Conservation (phyloP, 1,284 basidiomycete species). For the Trametes versicolor region DNA sequence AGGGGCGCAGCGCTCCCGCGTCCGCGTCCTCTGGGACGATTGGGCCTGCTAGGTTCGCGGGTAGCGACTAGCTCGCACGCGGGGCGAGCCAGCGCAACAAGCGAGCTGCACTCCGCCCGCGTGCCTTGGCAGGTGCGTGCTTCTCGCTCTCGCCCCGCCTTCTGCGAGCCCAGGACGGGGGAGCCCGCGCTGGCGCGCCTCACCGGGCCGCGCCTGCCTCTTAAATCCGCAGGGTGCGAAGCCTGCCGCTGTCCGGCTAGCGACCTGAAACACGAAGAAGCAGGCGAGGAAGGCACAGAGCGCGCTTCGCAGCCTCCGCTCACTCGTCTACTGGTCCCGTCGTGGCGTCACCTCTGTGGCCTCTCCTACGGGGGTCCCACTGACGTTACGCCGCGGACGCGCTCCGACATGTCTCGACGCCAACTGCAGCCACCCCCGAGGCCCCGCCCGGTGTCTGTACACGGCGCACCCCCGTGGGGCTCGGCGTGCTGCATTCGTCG, state of each 20-base stretch:
- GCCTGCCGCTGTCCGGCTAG: constrained; percentile 38
- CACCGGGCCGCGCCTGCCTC: constrained; percentile 27
- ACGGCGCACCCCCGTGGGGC: not conserved
- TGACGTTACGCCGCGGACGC: constrained; percentile 25
- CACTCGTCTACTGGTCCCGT: constrained; percentile 30
- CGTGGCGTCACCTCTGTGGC: constrained; percentile 29
- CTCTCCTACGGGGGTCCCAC: constrained; percentile 23
- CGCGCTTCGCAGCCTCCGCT: constrained; percentile 11
- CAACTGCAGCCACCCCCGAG: not conserved
- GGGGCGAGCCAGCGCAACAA: constrained; percentile 12
- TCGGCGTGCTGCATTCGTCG: not conserved
- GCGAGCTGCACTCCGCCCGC: constrained; percentile 1
- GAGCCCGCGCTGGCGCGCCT: constrained; percentile 5
- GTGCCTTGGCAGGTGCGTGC: constrained; percentile 19
- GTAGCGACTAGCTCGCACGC: constrained; percentile 21
- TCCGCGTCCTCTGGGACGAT: not conserved
- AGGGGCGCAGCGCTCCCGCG: not conserved
- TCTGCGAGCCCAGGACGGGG: constrained; percentile 14
- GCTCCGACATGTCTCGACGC: not conserved
- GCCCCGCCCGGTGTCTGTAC: constrained; percentile 7
- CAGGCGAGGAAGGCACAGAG: constrained; percentile 19
- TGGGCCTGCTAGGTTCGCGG: constrained; percentile 21
- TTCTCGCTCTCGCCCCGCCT: constrained; percentile 25
- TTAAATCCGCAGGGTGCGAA: constrained; percentile 15
- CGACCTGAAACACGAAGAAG: constrained; percentile 38